A percentile compares a stretch with the other conserved stretches of the same genome.
Conservation (phyloP, 2,329 filamentous ascomycete genomes). For the Fusarium coicis region DNA sequence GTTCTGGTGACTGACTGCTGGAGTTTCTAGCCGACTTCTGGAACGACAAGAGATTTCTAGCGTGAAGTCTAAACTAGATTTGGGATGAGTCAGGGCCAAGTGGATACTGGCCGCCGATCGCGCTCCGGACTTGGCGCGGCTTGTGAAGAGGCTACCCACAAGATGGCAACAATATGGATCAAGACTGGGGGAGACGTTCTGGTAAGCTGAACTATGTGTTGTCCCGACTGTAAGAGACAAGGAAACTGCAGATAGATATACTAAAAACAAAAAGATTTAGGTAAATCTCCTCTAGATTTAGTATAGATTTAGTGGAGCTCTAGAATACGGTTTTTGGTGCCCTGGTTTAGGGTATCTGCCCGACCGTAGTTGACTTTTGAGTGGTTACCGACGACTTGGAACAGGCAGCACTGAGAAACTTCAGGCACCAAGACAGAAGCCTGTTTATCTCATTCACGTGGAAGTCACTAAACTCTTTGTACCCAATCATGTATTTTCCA, state of each 20-base stretch:
- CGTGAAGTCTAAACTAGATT: not conserved
- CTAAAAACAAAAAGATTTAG: not conserved
- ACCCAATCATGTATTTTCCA: no score
- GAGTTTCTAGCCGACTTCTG: constrained; percentile 17
- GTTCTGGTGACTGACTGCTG: not conserved
- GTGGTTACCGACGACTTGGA: not conserved
- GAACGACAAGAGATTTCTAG: constrained; percentile 25
- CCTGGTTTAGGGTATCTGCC: not conserved
- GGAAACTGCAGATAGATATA: no score
- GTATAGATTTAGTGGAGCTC: not conserved
- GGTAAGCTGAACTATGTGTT: no score
- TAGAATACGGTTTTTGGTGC: not conserved
- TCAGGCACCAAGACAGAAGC: no score
- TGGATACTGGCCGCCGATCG: constrained; percentile 11
- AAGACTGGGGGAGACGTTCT: no score
- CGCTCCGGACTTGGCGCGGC: not conserved
- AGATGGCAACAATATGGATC: no score
- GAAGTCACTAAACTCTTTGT: no score
- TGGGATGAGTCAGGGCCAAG: not conserved
- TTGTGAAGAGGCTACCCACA: not conserved
- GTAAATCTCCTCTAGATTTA: not conserved
- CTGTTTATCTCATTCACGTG: no score
- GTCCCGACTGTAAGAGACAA: no score
- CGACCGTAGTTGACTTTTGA: fast-evolving
- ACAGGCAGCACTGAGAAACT: not conserved